These are phyloP conservation scores for Populus trichocarpa DNA, from an alignment of 441 rosid genomes.

Conservation along the genomic window DNA sequence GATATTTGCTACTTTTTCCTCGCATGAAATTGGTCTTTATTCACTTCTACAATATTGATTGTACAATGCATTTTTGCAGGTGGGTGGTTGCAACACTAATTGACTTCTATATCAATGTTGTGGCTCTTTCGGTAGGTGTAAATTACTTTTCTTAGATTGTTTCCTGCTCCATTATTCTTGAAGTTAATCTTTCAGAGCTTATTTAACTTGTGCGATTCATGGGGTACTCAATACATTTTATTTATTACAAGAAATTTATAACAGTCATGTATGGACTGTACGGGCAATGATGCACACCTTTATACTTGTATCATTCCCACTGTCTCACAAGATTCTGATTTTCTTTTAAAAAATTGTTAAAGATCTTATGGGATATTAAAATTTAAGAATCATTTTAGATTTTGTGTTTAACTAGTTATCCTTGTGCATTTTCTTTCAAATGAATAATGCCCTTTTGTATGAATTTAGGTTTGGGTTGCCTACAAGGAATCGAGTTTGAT, in stretches of 20 bases:
- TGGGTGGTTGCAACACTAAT: constrained; percentile 72
- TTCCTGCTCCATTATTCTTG: neutral
- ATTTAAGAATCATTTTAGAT: neutral
- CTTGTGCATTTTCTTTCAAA: neutral
- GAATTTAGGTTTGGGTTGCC: constrained; percentile 69
- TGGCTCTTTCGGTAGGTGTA: constrained; percentile 61
- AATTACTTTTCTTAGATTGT: neutral
- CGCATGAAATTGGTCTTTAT: neutral
- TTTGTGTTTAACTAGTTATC: neutral
- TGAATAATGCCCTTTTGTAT: constrained; percentile 1
- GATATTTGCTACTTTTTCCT: neutral
- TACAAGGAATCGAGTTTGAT: constrained; percentile 83
- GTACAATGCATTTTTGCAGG: constrained; percentile 34
- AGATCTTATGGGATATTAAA: neutral
- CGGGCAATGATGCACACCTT: neutral
- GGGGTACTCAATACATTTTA: neutral
- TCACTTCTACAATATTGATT: neutral
- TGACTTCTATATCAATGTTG: constrained; percentile 68
- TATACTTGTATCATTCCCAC: neutral
- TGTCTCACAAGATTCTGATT: neutral
- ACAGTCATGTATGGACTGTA: neutral
- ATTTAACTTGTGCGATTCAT: neutral
- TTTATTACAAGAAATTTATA: neutral
- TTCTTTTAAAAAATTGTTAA: neutral
- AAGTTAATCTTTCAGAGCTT: neutral